phyloP scores from a whole-genome alignment of 2,329 filamentous ascomycete genomes.

The Hypoxylon sp. region DNA sequence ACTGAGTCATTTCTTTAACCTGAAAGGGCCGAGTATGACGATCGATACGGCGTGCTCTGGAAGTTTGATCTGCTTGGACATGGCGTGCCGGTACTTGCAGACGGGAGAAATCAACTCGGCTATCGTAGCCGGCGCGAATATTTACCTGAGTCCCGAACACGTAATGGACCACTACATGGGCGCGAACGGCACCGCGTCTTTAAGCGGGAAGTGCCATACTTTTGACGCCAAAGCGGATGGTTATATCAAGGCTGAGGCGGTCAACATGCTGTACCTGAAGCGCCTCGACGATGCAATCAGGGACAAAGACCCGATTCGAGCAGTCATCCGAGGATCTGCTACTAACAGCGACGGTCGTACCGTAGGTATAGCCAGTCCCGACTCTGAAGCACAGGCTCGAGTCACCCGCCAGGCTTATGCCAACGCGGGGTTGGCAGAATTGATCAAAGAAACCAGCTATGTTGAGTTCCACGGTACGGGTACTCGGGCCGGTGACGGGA shows the following conservation, averaged over 20 bases:
- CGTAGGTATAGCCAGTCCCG: constrained; percentile 58
- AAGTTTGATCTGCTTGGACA: constrained; percentile 44
- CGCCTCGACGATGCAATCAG: constrained; percentile 55
- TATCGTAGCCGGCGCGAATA: constrained; percentile 48
- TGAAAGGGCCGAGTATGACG: constrained; percentile 42
- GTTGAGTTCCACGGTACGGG: constrained; percentile 57
- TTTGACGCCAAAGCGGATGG: constrained; percentile 58
- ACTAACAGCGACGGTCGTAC: constrained; percentile 56
- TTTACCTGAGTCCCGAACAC: constrained; percentile 49
- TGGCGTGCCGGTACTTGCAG: constrained; percentile 47
- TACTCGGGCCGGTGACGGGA: constrained; percentile 55
- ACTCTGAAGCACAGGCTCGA: constrained; percentile 46
- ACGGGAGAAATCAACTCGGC: constrained; percentile 44
- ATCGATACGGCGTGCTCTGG: constrained; percentile 45
- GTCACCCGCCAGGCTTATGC: constrained; percentile 52
- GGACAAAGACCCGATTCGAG: constrained; percentile 55
- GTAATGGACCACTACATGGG: constrained; percentile 26
- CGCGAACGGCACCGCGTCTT: constrained; percentile 28
- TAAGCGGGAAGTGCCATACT: constrained; percentile 42
- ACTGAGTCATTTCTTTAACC: constrained; percentile 50
- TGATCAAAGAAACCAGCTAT: constrained; percentile 37
- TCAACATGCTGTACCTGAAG: constrained; percentile 57
- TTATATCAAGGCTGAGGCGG: constrained; percentile 60
- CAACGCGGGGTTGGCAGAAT: constrained; percentile 38
- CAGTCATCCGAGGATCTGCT: constrained; percentile 51